A percentile compares a stretch with the other conserved stretches of the same genome.
phyloP scores from a whole-genome alignment of 2,329 filamentous ascomycete genomes.

The Neofusicoccum laricinum region DNA sequence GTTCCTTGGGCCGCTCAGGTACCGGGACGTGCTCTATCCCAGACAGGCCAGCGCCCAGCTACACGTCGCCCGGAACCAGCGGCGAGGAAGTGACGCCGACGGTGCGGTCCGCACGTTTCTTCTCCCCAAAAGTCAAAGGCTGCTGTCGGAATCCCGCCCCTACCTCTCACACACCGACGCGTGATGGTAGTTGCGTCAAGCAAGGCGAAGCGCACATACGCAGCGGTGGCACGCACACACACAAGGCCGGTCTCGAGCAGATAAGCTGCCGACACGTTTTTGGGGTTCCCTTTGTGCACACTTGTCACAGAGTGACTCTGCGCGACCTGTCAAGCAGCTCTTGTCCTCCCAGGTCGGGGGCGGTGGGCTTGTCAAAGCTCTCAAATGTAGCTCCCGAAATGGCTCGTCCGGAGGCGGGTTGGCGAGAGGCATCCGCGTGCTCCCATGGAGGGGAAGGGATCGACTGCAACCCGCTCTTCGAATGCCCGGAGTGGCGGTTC shows the following conservation, averaged over 20 bases:
- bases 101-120: constrained; percentile 1
- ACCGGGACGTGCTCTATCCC: not conserved
- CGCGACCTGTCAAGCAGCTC: constrained; percentile 1
- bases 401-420: not conserved
- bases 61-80: not conserved
- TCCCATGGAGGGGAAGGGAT: not conserved
- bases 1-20: not conserved
- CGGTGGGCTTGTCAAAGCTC: not conserved
- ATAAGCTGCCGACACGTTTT: constrained; percentile 7
- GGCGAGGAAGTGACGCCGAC: not conserved
- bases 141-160: too few species aligned
- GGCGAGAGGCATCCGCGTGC: not conserved
- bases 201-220: not conserved
- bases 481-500: not conserved
- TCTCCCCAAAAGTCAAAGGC: not conserved
- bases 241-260: constrained; percentile 3
- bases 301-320: constrained; percentile 8
- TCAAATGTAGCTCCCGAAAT: not conserved
- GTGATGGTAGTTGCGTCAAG: not conserved
- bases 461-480: not conserved
- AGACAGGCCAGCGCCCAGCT: not conserved
- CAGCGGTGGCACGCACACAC: not conserved
- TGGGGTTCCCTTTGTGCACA: not conserved
- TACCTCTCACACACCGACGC: too few species aligned
- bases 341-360: not conserved